Evolutionary conservation across 2,329 filamentous ascomycete species (phyloP), one percentile per base, ranked within the genome.

Genomic region (Alternaria dauci): DNA sequence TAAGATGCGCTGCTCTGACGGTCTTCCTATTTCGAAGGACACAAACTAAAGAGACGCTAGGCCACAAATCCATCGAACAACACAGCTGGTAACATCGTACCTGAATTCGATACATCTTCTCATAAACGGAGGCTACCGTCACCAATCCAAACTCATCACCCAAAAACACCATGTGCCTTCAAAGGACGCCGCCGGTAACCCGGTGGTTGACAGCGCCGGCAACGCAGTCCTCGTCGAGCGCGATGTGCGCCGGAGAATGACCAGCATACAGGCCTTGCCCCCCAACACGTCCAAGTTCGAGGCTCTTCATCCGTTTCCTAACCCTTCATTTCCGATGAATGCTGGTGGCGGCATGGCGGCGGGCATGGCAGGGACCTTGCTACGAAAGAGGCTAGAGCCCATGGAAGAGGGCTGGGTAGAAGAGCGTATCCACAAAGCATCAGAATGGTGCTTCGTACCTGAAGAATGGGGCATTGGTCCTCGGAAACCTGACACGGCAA

Each of bases 341-440:
- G 52, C 52, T 9, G 57, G 52, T 1, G 48, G 52, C 9, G 62
- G 67, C 16, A 62, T 69, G 30, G 63, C 63, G 8, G 63, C 60
- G 1, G 62, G 59, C n/a, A 60, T 77, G 23, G 64, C 68, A 36
- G 61, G 68, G 14, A 64, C 67, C 1, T 44, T 76, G 20, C 52
- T 76, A 2, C 66, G 73, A 5, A 77, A 76, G 58, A 66, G 67
- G 32, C 58, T 71, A 5, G 69, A 69, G 8, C 65, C 71, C 4
- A 63, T 66, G 18, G 74, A 75, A 32, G 69, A 75, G 26, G 67
- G 68, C 8, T 77, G 73, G 74, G 66, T 75, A 8, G 66, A 69
- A n/a, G 69, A 71, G 5, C 65, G 72, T 8, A 47, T 77, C 1
- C 54, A 58, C 4, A 75, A 71, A 55, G 74, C 74, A 5, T 56